A percentile compares a stretch with the other conserved stretches of the same genome.
Conservation (phyloP, 371 early-diverging fungal species). For the Blakeslea trispora region DNA sequence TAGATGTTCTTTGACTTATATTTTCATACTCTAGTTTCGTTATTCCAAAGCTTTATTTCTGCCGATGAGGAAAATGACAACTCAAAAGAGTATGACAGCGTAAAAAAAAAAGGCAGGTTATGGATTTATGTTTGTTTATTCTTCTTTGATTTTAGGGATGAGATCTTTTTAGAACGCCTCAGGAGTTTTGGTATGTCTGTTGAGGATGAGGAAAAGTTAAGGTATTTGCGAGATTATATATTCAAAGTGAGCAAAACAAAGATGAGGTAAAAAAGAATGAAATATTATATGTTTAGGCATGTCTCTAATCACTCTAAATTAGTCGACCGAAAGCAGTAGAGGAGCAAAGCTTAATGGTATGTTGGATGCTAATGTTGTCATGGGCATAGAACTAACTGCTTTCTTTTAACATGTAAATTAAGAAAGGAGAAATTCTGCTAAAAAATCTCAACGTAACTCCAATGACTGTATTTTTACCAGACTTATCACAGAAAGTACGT, state of each 20-base stretch:
- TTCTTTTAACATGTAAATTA: neutral
- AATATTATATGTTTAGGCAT: neutral
- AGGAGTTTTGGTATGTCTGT: constrained; percentile 74
- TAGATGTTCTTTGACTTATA: too few species aligned
- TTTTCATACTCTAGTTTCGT: neutral
- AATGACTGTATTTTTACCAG: constrained; percentile 70
- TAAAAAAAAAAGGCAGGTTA: too few species aligned
- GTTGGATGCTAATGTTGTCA: too few species aligned
- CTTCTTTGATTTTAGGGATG: constrained; percentile 44
- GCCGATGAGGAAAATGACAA: constrained; percentile 26
- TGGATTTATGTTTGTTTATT: neutral
- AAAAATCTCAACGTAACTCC: constrained; percentile 69
- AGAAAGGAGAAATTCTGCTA: constrained; percentile 56
- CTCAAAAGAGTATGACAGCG: constrained; percentile 50
- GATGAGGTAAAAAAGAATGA: constrained; percentile 35
- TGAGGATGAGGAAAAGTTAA: constrained; percentile 77
- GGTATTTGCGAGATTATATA: constrained; percentile 75
- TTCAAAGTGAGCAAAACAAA: constrained; percentile 69
- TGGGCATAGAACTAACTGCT: too few species aligned
- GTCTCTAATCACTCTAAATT: neutral
- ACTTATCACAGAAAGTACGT: constrained; percentile 30
- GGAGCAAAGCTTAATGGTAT: constrained; percentile 24
- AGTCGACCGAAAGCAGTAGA: constrained; percentile 38
- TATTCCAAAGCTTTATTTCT: neutral
- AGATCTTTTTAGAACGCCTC: constrained; percentile 56